Percentiles rank a stretch among this genome's conserved stretches.
Evolutionary conservation across 176 grass and related monocot species (phyloP).

Genomic region (Lolium rigidum): DNA sequence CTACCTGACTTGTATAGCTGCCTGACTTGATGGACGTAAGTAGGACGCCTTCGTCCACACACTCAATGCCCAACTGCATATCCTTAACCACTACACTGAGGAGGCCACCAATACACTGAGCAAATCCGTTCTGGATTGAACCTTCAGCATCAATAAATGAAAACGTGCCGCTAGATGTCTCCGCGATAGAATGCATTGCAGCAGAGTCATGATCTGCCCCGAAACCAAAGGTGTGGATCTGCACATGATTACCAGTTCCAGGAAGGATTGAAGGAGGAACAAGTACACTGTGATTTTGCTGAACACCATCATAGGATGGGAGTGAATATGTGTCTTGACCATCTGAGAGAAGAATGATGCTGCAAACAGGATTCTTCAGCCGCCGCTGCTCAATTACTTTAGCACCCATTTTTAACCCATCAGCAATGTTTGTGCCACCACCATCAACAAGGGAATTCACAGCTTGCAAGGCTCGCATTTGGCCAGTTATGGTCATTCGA

Average conservation of each 20-base stretch:
- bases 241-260: constrained; percentile 54
- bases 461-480: constrained; percentile 60
- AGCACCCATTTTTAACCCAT: constrained; percentile 69
- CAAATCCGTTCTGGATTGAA: constrained; percentile 86
- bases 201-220: constrained; percentile 85
- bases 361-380: constrained; percentile 76
- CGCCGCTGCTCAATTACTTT: constrained; percentile 76
- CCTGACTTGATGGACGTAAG: constrained; percentile 84
- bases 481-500: constrained; percentile 63
- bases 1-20: constrained; percentile 58
- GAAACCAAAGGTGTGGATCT: constrained; percentile 87
- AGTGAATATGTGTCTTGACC: constrained; percentile 81
- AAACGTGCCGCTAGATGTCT: constrained; percentile 75
- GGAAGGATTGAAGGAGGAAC: constrained; percentile 69
- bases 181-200: constrained; percentile 75
- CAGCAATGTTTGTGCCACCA: constrained; percentile 94
- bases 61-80: constrained; percentile 59
- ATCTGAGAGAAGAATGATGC: constrained; percentile 92
- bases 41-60: constrained; percentile 54
- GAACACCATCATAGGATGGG: constrained; percentile 6
- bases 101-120: constrained; percentile 93
- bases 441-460: constrained; percentile 66
- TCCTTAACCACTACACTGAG: constrained; percentile 80
- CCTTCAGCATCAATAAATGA: constrained; percentile 82
- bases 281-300: constrained; percentile 54